phyloP scores from a whole-genome alignment of 2,329 filamentous ascomycete species.

The Orbilia ellipsospora region DNA sequence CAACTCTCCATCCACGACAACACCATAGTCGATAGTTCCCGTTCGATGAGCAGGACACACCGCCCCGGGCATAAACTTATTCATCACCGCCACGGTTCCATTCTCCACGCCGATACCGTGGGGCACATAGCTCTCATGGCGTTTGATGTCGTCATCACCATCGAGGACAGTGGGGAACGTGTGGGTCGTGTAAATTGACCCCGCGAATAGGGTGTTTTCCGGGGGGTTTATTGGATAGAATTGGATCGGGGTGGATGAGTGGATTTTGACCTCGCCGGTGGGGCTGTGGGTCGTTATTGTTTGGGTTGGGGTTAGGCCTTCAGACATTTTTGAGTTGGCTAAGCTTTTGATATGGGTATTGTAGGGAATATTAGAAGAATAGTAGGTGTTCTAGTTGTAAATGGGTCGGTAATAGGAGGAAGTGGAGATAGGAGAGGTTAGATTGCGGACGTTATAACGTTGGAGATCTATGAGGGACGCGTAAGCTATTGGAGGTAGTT shows the following conservation, averaged over 20 bases:
- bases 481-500: too few species aligned
- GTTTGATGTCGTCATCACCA: slow-evolving; percentile 34
- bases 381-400: too few species aligned
- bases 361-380: too few species aligned
- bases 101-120: slow-evolving; percentile 51
- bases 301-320: slow-evolving; percentile 30
- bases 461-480: too few species aligned
- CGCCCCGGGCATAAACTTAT: slow-evolving; percentile 66
- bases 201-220: slow-evolving; percentile 20
- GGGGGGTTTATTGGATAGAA: slow-evolving; percentile 23
- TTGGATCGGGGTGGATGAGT: slow-evolving; percentile 13
- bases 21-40: slow-evolving; percentile 68
- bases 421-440: too few species aligned
- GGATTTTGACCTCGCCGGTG: slow-evolving; percentile 1
- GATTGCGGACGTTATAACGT: too few species aligned
- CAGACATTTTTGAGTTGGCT: slow-evolving; percentile 5
- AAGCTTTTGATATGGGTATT: too few species aligned
- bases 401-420: too few species aligned
- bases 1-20: slow-evolving; percentile 68
- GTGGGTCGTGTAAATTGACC: slow-evolving; percentile 32
- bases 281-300: slow-evolving; percentile 33
- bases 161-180: slow-evolving; percentile 28
- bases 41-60: slow-evolving; percentile 68
- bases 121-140: slow-evolving; percentile 20
- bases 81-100: slow-evolving; percentile 65